Evolutionary conservation across 176 grass and related monocot genomes (phyloP).

Genomic region (Hordeum vulgare): MorexV3_pseudomolecules_assembly NC_058523.1:16916259-16916758

Average conservation of each 20-base stretch:
- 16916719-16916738: slow-evolving; percentile 64
- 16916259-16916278: slow-evolving; percentile 48
- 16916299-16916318: slow-evolving; percentile 64
- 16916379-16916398: background rate
- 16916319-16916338: slow-evolving; percentile 32
- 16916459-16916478: background rate
- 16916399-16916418: background rate
- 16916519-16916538: slow-evolving; percentile 39
- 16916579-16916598: background rate
- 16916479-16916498: slow-evolving; percentile 16
- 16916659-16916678: slow-evolving; percentile 54
- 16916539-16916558: slow-evolving; percentile 60
- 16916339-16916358: background rate
- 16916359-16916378: slow-evolving; percentile 1
- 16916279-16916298: slow-evolving; percentile 79
- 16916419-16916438: background rate
- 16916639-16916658: background rate
- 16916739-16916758: slow-evolving; percentile 48
- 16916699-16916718: slow-evolving; percentile 56
- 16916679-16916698: slow-evolving; percentile 60
- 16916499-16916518: background rate
- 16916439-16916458: background rate
- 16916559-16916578: slow-evolving; percentile 53
- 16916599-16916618: background rate
- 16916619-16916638: background rate